Conservation (phyloP, 768 basidiomycete genomes). For the Psilocybe cubensis region DNA sequence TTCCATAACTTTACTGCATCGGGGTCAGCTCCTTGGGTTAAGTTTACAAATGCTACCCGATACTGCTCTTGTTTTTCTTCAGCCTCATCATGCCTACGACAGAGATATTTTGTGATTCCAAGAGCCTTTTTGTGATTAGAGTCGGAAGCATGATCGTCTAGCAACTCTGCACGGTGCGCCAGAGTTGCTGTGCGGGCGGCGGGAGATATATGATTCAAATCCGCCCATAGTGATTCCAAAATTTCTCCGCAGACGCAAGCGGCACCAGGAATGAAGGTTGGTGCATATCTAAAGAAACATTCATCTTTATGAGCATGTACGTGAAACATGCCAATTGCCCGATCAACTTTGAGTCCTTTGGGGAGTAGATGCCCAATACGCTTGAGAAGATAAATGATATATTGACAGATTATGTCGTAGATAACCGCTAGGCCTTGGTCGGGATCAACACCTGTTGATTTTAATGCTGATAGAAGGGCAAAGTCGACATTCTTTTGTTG, state of each 20-base stretch:
- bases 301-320: conserved; percentile 27
- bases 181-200: no score
- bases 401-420: conserved; percentile 2
- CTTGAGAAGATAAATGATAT: not conserved
- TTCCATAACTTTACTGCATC: not conserved
- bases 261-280: no score
- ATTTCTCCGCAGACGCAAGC: no score
- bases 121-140: no score
- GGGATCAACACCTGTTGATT: no score
- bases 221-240: no score
- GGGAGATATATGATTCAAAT: no score
- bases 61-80: not conserved
- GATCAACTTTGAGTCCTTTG: no score
- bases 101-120: conserved; percentile 7
- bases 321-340: conserved; percentile 28
- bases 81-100: not conserved
- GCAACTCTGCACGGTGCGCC: no score
- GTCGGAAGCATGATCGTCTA: no score
- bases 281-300: conserved; percentile 27
- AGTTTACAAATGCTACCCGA: not conserved
- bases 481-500: conserved; percentile 28
- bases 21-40: not conserved
- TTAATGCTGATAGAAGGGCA: no score
- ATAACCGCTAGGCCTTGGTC: conserved; percentile 9
- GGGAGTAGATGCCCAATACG: not conserved